Evolutionary conservation across 2,329 filamentous ascomycete genomes (phyloP), one percentile per base, ranked within the genome.

Genomic region (Exophiala sp.): DNA sequence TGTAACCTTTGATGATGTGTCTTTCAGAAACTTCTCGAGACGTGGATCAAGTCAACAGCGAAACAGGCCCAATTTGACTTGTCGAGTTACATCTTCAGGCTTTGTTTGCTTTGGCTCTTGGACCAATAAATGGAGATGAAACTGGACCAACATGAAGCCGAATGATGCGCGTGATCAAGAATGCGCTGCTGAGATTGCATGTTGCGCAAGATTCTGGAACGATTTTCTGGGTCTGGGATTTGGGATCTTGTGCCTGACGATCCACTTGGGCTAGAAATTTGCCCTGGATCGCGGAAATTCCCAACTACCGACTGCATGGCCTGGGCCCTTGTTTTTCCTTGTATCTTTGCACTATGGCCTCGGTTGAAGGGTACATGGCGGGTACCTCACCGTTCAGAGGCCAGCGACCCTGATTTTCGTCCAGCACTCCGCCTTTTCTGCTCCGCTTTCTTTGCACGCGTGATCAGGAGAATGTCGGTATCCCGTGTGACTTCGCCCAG

Each of bases 221-320:
- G 18, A 21, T 42, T 10, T 24, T 42, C 40, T 21, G 11, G 40
- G 7, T 41, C n/a, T 24, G 18, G 20, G 21, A 21, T 12, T 29
- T 11, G 41, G 24, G 24, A 29, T 29, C 38, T 21, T 21, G 45
- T 48, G 16, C 45, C 45, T 48, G 45, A 48, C 45, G 45, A 48
- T 48, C 45, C 45, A 48, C 45, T 39, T 24, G 2, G 41, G 20
- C 41, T 43, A 24, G 20, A 43, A 43, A 36, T 16, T 21, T 40
- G n/a, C 16, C n/a, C 45, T 40, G 44, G 10, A 21, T 14, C 14
- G 9, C n/a, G 21, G 18, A 24, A n/a, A 14, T 43, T 18, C 20
- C 40, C 44, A n/a, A 34, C 14, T 33, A 12, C 44, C 39, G 39
- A 41, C 44, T 47, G 44, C n/a, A 47, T 38, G 35, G 35, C 35